phyloP scores from a whole-genome alignment of 805 yeast species.

The Candida loeiensis region DNA sequence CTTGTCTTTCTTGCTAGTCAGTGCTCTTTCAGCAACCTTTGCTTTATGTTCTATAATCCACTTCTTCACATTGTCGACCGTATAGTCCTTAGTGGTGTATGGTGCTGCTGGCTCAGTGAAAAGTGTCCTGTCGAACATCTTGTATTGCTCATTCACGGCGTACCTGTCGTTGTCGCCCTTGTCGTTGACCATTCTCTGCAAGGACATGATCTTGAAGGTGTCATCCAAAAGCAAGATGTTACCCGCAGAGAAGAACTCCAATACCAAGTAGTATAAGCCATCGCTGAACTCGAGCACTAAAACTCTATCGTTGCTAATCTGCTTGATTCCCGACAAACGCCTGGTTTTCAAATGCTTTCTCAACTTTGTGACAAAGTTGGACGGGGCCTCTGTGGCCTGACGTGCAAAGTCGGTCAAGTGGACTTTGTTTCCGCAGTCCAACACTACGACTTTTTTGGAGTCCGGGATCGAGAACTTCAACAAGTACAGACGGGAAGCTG shows the following conservation, averaged over 20 bases:
- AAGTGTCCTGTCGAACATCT: slow-evolving; percentile 52
- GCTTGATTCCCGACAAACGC: slow-evolving; percentile 67
- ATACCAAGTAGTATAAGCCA: slow-evolving; percentile 69
- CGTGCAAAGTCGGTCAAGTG: slow-evolving; percentile 79
- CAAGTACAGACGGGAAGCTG: slow-evolving; percentile 67
- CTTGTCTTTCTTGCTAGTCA: slow-evolving; percentile 33
- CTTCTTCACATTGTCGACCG: slow-evolving; percentile 25
- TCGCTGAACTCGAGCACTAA: slow-evolving; percentile 81
- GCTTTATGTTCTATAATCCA: slow-evolving; percentile 41
- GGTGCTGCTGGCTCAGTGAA: slow-evolving; percentile 26
- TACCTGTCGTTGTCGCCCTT: slow-evolving; percentile 59
- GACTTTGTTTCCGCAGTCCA: slow-evolving; percentile 83
- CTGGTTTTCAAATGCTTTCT: slow-evolving; percentile 83
- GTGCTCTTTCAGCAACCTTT: slow-evolving; percentile 17
- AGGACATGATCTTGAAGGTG: slow-evolving; percentile 59
- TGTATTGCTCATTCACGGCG: slow-evolving; percentile 73
- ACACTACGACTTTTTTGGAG: slow-evolving; percentile 66
- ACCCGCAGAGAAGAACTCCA: slow-evolving; percentile 96
- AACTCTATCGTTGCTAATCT: slow-evolving; percentile 78
- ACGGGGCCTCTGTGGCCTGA: slow-evolving; percentile 76
- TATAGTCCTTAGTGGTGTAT: slow-evolving; percentile 18
- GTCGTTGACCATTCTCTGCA: slow-evolving; percentile 77
- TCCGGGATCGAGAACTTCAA: slow-evolving; percentile 82
- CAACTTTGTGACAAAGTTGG: slow-evolving; percentile 79
- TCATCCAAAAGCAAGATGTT: slow-evolving; percentile 77